Base-by-base conservation (phyloP, 2,329 filamentous ascomycete species). In the Microdochium nivale region DNA sequence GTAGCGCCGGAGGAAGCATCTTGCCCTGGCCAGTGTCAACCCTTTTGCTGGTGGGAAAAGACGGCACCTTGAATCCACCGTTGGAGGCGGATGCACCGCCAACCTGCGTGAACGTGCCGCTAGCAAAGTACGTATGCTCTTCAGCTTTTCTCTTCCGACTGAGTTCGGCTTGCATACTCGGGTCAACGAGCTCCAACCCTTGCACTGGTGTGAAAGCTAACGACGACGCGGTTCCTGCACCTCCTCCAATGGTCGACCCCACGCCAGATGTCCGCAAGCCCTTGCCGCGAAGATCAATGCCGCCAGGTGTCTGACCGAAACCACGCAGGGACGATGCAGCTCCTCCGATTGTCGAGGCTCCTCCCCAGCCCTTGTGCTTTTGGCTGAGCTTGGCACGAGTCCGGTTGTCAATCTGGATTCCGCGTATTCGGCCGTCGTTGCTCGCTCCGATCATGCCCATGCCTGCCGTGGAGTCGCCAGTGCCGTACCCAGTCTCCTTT, bases 341-440 rank as follows among this genome's bases (percentile, higher is more conserved):
- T 53, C 85, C 84, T 55, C 78, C 75, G 49, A 82, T 70, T 3
- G 81, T 76, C 33, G 85, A 85, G 69, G 81, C 78, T 46, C 78
- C 83, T 51, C 91, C 92, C 94, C 94, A 99, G 25, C 94, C 94
- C 62, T 95, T 91, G 70, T 92, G 95, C 73, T 95, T 96, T 66
- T 91, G 91, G 64, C 87, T 90, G 44, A 99, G 81, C 67, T 95
- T 96, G 46, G 94, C 94, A 52, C 89, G 83, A 3, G 94, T 99
- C 53, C 92, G 85, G 65, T 94, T 87, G 66, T 99, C 94, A 63
- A 99, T 87, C 69, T 96, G 91, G 49, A 88, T 78, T 32, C 84
- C 86, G 52, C 94, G 87, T 56, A 99, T 88, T 13, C 88, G 83
- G n/a, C 94, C 94, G 56, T 91, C 89, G 65, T 91, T 88, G 56